A percentile compares a stretch with the other conserved stretches of the same genome.
Evolutionary conservation across 176 grass and related monocot genomes (phyloP).

Genomic region (Triticum turgidum): DNA sequence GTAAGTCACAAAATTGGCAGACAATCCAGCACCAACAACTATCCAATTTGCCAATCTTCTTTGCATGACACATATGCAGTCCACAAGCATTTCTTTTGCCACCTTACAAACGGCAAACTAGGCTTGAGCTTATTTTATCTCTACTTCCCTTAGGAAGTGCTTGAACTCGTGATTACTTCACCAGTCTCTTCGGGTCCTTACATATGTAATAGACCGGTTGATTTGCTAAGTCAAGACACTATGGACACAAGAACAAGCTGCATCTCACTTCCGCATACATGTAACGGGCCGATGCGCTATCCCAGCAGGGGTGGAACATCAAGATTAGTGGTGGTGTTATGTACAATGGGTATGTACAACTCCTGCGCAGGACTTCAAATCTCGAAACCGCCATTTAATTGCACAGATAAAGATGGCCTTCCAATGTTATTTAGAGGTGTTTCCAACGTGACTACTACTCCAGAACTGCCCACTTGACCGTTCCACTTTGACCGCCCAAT

Average conservation of each 20-base stretch:
- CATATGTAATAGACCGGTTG: background rate
- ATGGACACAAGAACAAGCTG: constrained; percentile 35
- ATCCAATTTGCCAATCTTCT: background rate
- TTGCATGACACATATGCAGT: background rate
- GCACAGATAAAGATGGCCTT: constrained; percentile 80
- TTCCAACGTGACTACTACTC: constrained; percentile 81
- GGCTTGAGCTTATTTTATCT: background rate
- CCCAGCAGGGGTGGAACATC: constrained; percentile 4
- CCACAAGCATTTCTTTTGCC: background rate
- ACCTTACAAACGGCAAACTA: background rate
- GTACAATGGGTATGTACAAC: constrained; percentile 68
- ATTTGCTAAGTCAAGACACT: constrained; percentile 31
- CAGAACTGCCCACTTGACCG: constrained; percentile 82
- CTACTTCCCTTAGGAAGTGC: constrained; percentile 18
- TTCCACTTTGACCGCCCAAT: constrained; percentile 99
- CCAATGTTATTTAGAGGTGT: constrained; percentile 73
- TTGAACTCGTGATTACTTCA: constrained; percentile 17
- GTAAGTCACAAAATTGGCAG: background rate
- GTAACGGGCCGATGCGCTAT: constrained; percentile 23
- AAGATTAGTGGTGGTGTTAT: constrained; percentile 44
- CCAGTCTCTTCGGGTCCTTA: background rate
- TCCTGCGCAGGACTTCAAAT: constrained; percentile 37
- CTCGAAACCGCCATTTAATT: constrained; percentile 89
- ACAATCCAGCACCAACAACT: background rate
- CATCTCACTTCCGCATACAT: constrained; percentile 34